A percentile compares a stretch with the other conserved stretches of the same genome.
Conservation (phyloP, 352 stramenopile species). For the Hyaloperonospora brassicae region DNA sequence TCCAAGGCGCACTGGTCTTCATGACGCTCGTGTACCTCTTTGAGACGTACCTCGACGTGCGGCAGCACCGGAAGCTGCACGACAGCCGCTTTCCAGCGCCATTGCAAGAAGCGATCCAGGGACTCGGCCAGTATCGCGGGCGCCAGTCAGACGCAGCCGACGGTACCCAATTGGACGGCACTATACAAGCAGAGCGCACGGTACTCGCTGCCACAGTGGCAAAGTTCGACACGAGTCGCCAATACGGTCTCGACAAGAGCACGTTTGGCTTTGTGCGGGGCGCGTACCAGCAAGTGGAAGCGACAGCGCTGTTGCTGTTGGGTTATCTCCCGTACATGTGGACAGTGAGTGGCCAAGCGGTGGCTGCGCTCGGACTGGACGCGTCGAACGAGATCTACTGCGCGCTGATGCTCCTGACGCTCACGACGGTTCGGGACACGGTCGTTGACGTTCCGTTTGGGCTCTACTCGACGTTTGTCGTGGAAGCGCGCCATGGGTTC, state of each 20-base stretch:
- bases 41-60: conserved; percentile 89
- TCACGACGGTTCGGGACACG: conserved; percentile 59
- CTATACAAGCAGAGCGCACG: too few species aligned
- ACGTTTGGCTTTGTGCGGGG: conserved; percentile 89
- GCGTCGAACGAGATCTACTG: conserved; percentile 75
- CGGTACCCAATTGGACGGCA: too few species aligned
- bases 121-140: conserved; percentile 36
- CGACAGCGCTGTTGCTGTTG: conserved; percentile 79
- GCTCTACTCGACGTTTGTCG: conserved; percentile 93
- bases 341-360: conserved; percentile 68
- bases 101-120: conserved; percentile 46
- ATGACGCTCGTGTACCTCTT: conserved; percentile 86
- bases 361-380: conserved; percentile 49
- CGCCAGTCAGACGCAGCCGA: too few species aligned
- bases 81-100: conserved; percentile 57
- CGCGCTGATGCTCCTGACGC: conserved; percentile 62
- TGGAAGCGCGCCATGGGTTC: conserved; percentile 95
- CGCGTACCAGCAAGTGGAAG: conserved; percentile 81
- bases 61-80: conserved; percentile 88
- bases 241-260: conserved; percentile 95
- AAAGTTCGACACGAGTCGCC: conserved; percentile 90
- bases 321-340: conserved; percentile 93
- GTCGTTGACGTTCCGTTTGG: conserved; percentile 56
- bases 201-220: conserved; percentile 79
- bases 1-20: conserved; percentile 77